These are phyloP conservation scores for Tympanopsis confertula DNA, from an alignment of 2,329 filamentous ascomycete genomes.

Conservation along the genomic window DNA sequence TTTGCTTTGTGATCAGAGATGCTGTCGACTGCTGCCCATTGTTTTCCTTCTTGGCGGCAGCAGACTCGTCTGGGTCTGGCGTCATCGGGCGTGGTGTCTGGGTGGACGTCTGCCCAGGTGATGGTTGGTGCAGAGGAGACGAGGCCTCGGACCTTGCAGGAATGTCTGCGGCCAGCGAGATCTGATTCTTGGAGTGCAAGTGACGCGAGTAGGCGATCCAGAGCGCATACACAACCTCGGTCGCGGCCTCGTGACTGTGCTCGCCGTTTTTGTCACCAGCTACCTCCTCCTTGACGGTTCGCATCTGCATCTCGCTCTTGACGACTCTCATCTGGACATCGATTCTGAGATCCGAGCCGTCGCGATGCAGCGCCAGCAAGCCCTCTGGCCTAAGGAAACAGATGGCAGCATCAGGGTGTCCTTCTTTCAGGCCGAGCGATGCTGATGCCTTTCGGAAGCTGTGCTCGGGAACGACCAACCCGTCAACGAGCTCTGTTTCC, in stretches of 20 bases:
- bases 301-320: constrained; percentile 65
- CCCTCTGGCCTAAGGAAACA: constrained; percentile 78
- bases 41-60: constrained; percentile 22
- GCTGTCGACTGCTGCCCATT: constrained; percentile 18
- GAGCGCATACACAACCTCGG: constrained; percentile 81
- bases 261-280: constrained; percentile 23
- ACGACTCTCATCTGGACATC: constrained; percentile 96
- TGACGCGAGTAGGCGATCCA: constrained; percentile 97
- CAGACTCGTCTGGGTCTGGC: constrained; percentile 37
- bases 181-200: constrained; percentile 62
- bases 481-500: constrained; percentile 70
- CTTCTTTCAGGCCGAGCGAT: constrained; percentile 72
- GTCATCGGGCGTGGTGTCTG: constrained; percentile 44
- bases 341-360: constrained; percentile 83
- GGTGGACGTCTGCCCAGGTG: constrained; percentile 58
- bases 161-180: constrained; percentile 40
- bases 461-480: constrained; percentile 96
- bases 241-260: constrained; percentile 9
- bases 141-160: constrained; percentile 49
- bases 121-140: constrained; percentile 69
- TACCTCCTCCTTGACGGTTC: constrained; percentile 46
- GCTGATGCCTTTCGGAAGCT: constrained; percentile 85
- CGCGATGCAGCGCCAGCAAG: constrained; percentile 73
- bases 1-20: constrained; percentile 38
- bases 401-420: constrained; percentile 64